phyloP scores from a whole-genome alignment of 768 basidiomycete species.

The Sporobolomyces pararoseus region DNA sequence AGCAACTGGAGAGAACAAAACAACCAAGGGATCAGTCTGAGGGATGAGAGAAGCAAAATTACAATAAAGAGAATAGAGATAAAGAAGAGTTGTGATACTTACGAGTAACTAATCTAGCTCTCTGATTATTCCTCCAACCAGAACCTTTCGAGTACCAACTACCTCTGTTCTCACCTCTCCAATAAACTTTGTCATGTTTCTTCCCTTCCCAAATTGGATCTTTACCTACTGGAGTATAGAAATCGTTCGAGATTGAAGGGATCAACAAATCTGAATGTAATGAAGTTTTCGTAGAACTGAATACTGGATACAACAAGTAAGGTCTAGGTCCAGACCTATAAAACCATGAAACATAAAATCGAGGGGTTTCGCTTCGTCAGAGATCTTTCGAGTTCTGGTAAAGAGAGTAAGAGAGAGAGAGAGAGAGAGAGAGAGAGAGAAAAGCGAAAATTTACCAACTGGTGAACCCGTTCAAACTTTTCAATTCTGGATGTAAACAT shows the following conservation, averaged over 20 bases:
- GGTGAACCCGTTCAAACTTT: slow-evolving; percentile 46
- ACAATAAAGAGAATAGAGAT: no score
- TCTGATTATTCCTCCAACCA: slow-evolving; percentile 44
- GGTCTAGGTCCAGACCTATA: slow-evolving; percentile 42
- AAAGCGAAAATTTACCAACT: slow-evolving; percentile 28
- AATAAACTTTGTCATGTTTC: slow-evolving; percentile 51
- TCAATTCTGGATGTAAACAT: slow-evolving; percentile 48
- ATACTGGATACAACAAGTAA: slow-evolving; percentile 42
- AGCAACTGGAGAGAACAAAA: no score
- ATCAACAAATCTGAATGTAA: slow-evolving; percentile 45
- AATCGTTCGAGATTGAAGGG: slow-evolving; percentile 54
- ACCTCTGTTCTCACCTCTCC: slow-evolving; percentile 53
- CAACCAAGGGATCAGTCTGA: no score
- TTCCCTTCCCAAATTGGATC: slow-evolving; percentile 50
- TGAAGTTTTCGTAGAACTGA: slow-evolving; percentile 40
- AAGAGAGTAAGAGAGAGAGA: neutral
- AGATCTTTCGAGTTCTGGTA: no score
- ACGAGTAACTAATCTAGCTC: slow-evolving; percentile 40
- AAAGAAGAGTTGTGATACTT: neutral
- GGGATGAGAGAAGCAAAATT: no score
- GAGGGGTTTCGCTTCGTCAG: neutral
- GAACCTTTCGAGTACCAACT: slow-evolving; percentile 24
- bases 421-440: neutral
- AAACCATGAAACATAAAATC: neutral
- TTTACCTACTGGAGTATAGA: slow-evolving; percentile 35